Evolutionary conservation across 176 grass and related monocot species (phyloP).

Genomic region (Guadua angustifolia): DNA sequence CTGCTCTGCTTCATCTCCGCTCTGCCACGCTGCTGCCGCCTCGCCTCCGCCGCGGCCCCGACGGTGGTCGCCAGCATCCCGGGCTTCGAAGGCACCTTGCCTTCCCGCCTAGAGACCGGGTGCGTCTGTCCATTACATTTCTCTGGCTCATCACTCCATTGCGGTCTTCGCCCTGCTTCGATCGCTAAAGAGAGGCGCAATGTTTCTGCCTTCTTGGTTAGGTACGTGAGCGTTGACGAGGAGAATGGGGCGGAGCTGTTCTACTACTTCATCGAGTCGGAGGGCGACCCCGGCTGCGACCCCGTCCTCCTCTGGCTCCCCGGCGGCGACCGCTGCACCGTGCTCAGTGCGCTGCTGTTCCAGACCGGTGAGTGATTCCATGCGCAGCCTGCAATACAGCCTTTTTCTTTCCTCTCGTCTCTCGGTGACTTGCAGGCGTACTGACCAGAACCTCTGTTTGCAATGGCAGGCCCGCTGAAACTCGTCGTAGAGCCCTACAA

Average conservation of each 20-base stretch:
- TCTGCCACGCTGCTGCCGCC: neutral
- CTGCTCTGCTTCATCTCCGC: neutral
- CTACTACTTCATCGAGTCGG: constrained; percentile 53
- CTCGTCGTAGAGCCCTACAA: neutral
- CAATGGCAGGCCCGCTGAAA: neutral
- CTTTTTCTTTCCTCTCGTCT: too few species aligned
- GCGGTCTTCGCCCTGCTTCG: too few species aligned
- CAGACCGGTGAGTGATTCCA: constrained; percentile 17
- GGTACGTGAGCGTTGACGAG: constrained; percentile 43
- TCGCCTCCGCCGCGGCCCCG: neutral
- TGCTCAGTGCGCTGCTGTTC: neutral
- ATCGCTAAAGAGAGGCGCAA: too few species aligned
- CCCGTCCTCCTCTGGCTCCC: constrained; percentile 36
- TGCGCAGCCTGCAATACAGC: too few species aligned
- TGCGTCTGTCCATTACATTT: neutral
- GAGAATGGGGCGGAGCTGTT: constrained; percentile 36
- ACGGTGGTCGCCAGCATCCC: neutral
- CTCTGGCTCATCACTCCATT: too few species aligned
- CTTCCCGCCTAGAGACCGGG: constrained; percentile 23
- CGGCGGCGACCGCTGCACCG: constrained; percentile 31
- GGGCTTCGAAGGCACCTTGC: neutral
- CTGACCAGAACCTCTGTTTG: too few species aligned
- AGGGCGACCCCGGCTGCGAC: constrained; percentile 19
- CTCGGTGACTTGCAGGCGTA: too few species aligned
- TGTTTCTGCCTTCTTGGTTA: neutral